Percentiles rank a stretch among this genome's conserved stretches.
phyloP scores from a whole-genome alignment of 2,329 filamentous ascomycete species.

The Pseudogymnoascus sp. region DNA sequence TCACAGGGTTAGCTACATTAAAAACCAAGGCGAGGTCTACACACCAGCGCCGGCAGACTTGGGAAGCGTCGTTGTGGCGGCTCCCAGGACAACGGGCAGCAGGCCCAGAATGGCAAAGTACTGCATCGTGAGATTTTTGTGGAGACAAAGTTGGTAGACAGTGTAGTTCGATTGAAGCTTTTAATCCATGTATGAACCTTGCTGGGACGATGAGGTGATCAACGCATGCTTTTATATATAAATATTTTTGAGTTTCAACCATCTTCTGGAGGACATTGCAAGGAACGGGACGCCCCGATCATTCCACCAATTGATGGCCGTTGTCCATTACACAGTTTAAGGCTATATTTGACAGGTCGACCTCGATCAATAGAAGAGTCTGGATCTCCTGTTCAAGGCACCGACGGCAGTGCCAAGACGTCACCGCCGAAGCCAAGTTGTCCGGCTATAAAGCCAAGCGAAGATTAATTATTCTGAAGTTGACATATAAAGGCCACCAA shows the following conservation, averaged over 20 bases:
- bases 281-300: neutral
- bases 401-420: neutral
- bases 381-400: neutral
- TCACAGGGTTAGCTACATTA: neutral
- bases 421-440: neutral
- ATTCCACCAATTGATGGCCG: neutral
- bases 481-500: slow-evolving; percentile 6
- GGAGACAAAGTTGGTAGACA: neutral
- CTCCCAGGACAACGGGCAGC: neutral
- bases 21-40: neutral
- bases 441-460: neutral
- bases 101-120: neutral
- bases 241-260: neutral
- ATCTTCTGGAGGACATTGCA: neutral
- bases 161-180: neutral
- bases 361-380: neutral
- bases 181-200: slow-evolving; percentile 9
- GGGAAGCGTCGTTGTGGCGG: neutral
- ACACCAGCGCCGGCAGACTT: neutral
- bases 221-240: neutral
- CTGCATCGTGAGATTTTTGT: neutral
- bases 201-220: slow-evolving; percentile 1
- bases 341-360: neutral
- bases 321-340: neutral
- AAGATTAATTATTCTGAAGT: neutral